Evolutionary conservation across 495 filamentous ascomycete genomes (phyloP).

Genomic region (Sphaerosporella brunnea): DNA sequence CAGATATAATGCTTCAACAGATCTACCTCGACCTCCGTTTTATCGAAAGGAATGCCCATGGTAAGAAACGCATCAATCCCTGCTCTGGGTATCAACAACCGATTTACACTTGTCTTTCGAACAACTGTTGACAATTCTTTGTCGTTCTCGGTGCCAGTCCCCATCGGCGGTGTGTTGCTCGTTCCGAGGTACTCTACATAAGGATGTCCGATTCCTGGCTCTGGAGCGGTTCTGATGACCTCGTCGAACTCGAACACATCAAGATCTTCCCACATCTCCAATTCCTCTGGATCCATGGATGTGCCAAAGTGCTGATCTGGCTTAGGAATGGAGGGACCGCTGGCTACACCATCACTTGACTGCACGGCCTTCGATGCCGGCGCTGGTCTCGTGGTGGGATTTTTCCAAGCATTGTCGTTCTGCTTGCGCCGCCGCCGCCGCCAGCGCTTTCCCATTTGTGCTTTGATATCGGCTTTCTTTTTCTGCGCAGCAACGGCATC

Average conservation of each 20-base stretch:
- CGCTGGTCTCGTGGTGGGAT: not conserved
- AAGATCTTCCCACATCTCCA: not conserved
- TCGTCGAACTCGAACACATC: not conserved
- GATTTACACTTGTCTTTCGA: not conserved
- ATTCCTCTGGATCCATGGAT: not conserved
- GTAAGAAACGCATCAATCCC: slow-evolving; percentile 1
- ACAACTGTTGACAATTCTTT: not conserved
- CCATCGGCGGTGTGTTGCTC: not conserved
- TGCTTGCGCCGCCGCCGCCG: slow-evolving; percentile 6
- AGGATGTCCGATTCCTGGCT: no score
- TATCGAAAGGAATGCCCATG: slow-evolving; percentile 6
- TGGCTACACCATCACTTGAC: not conserved
- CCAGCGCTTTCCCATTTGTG: slow-evolving; percentile 17
- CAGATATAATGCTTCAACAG: slow-evolving; percentile 15
- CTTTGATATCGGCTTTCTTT: slow-evolving; percentile 21
- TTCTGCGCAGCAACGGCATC: slow-evolving; percentile 11
- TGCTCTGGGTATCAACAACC: not conserved
- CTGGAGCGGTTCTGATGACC: no score
- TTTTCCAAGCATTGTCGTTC: slow-evolving; percentile 3
- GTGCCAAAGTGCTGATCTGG: not conserved
- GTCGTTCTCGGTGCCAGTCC: not conserved
- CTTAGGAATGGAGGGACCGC: not conserved
- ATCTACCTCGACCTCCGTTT: slow-evolving; percentile 1
- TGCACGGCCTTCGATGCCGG: not conserved
- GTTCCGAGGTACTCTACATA: no score